These are phyloP conservation scores for Cordyceps tenuipes DNA, from an alignment of 2,329 filamentous ascomycete genomes.

Conservation along the genomic window DNA sequence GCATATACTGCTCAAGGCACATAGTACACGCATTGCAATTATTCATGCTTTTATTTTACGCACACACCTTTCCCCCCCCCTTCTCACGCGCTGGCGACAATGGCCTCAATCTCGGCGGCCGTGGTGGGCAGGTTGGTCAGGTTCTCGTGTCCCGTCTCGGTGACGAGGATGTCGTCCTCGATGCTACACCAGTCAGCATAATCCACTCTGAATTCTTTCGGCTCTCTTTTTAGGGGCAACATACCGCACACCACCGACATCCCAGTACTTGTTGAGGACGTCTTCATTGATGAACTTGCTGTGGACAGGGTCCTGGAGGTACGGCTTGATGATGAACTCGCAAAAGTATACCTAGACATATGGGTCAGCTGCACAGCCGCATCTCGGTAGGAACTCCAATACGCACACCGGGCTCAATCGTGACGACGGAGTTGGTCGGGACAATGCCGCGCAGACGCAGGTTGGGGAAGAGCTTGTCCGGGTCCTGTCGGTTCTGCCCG, in stretches of 20 bases:
- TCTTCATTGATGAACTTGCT: constrained; percentile 66
- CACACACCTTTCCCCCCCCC: too few relatives aligned
- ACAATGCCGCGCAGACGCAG: constrained; percentile 68
- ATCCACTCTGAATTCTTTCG: neutral
- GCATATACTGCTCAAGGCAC: too few relatives aligned
- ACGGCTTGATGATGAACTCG: constrained; percentile 77
- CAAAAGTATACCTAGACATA: constrained; percentile 75
- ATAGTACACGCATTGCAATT: neutral
- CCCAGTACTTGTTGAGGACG: constrained; percentile 73
- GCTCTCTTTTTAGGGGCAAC: constrained; percentile 20
- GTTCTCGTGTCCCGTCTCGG: constrained; percentile 60
- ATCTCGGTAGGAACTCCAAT: too few relatives aligned
- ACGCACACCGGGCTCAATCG: constrained; percentile 83
- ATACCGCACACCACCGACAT: constrained; percentile 65
- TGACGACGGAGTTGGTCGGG: constrained; percentile 76
- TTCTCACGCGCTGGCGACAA: constrained; percentile 16
- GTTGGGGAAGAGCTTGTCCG: constrained; percentile 79
- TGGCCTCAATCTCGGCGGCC: constrained; percentile 48
- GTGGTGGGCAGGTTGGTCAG: constrained; percentile 65
- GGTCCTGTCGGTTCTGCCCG: constrained; percentile 68
- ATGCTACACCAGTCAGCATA: constrained; percentile 32
- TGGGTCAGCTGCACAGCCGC: too few relatives aligned
- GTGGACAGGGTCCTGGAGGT: constrained; percentile 62
- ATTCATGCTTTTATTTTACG: neutral
- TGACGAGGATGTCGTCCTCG: constrained; percentile 68